A percentile compares a stretch with the other conserved stretches of the same genome.
These are phyloP conservation scores for Gynandropsis gynandra DNA, from an alignment of 345 rosid species.

Conservation along the genomic window DNA sequence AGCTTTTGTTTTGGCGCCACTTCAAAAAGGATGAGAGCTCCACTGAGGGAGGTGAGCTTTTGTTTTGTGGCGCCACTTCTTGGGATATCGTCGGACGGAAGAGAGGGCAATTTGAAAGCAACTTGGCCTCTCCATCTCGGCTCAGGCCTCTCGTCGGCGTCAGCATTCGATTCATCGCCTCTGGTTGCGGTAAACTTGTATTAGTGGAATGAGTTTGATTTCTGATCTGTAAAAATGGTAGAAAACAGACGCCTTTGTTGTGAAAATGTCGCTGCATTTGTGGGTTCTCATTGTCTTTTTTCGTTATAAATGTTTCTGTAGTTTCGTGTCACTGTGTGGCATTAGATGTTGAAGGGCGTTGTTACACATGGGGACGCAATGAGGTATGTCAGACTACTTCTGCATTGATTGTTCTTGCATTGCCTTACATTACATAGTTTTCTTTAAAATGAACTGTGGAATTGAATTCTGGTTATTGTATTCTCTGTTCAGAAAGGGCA, in stretches of 20 bases:
- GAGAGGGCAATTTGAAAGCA: slow-evolving; percentile 58
- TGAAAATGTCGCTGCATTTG: background rate
- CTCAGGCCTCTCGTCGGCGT: slow-evolving; percentile 83
- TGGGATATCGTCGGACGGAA: slow-evolving; percentile 72
- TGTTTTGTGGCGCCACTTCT: slow-evolving; percentile 81
- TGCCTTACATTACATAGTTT: background rate
- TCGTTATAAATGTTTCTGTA: slow-evolving; percentile 26
- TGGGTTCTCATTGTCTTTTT: slow-evolving; percentile 2
- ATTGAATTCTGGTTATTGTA: slow-evolving; percentile 18
- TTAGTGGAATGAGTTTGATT: background rate
- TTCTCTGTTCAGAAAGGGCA: slow-evolving; percentile 74
- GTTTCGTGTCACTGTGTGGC: slow-evolving; percentile 98
- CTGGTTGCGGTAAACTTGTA: slow-evolving; percentile 61
- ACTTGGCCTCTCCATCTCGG: slow-evolving; percentile 83
- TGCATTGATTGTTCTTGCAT: background rate
- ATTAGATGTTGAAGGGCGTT: slow-evolving; percentile 87
- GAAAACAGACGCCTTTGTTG: background rate
- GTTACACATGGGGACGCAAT: slow-evolving; percentile 98
- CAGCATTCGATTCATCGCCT: slow-evolving; percentile 68
- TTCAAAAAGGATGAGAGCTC: slow-evolving; percentile 37
- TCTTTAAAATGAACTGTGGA: slow-evolving; percentile 3
- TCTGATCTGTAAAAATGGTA: slow-evolving; percentile 12
- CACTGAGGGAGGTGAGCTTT: slow-evolving; percentile 77
- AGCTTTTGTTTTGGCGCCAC: slow-evolving; percentile 78
- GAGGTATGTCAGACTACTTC: slow-evolving; percentile 43